Evolutionary conservation across 2,329 filamentous ascomycete species (phyloP), one percentile per base, ranked within the genome.

Genomic region (Gyromitra esculenta): DNA sequence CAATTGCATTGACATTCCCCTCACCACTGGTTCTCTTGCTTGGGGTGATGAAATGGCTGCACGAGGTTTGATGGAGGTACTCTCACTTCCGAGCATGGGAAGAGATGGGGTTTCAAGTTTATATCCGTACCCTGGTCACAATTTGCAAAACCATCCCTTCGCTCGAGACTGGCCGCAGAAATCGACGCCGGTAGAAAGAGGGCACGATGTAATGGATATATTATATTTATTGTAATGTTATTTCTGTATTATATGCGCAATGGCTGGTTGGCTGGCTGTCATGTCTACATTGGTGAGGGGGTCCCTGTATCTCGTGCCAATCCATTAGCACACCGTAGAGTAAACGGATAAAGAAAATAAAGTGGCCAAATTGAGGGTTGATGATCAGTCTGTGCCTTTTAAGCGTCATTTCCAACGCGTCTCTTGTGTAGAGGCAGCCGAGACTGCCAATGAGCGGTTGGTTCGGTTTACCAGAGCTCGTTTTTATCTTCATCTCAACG

Each of bases 401-500:
- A 39, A 77, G 45, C 76, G 77, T 78, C 77, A 78, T 74, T 54
- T 71, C 73, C 77, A 76, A 77, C 77, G n/a, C 75, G 59, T 69
- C 75, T 77, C 77, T 52, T 63, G 73, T 68, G 70, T 65, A 73
- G 68, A 50, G 67, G 69, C 75, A 73, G 54, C 35, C 59, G n/a
- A 56, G 56, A 31, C 66, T 54, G 62, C 65, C 59, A 54, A 52
- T 65, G 67, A 75, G 69, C 72, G 77, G 77, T 77, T 78, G 72
- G 72, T 21, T 79, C 78, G 63, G 78, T 60, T 79, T 79, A 79
- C 78, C 78, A 79, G 78, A 79, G 76, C 72, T 75, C 75, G 70
- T 78, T 50, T 75, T 72, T 79, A 78, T 79, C 77, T 78, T 79
- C 77, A 73, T 68, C 62, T 74, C 70, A 73, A 63, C 65, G 45